These are phyloP conservation scores for Colletotrichum cereale DNA, from an alignment of 2,329 filamentous ascomycete species.

Conservation along the genomic window DNA sequence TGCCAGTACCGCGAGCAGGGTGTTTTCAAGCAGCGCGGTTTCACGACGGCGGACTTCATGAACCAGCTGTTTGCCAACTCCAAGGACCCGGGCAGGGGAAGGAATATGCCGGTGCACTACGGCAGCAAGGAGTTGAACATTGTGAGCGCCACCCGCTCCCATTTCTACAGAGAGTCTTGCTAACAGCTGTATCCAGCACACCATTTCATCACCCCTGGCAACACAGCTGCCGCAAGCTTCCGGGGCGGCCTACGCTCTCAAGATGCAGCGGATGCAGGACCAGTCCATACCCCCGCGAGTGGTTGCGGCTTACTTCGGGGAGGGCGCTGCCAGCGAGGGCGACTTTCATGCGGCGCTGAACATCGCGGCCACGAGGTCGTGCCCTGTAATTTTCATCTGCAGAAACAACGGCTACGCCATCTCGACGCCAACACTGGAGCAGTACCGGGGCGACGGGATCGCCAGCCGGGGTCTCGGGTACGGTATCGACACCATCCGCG, in stretches of 20 bases:
- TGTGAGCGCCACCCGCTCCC: conserved; percentile 61
- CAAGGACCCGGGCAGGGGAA: conserved; percentile 82
- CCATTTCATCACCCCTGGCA: conserved; percentile 84
- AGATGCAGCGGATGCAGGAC: conserved; percentile 81
- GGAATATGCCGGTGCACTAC: conserved; percentile 99
- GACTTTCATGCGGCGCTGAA: conserved; percentile 94
- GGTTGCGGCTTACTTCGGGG: conserved; percentile 88
- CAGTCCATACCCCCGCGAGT: conserved; percentile 76
- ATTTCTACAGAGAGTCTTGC: background rate
- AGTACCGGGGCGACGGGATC: conserved; percentile 92
- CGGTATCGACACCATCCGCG: conserved; percentile 91
- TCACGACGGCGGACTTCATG: conserved; percentile 92
- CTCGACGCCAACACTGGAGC: conserved; percentile 88
- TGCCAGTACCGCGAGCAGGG: conserved; percentile 96
- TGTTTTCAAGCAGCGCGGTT: conserved; percentile 90
- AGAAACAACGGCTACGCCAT: conserved; percentile 95
- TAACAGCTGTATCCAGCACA: conserved; percentile 67
- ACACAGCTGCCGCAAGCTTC: conserved; percentile 92
- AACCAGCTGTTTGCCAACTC: conserved; percentile 91
- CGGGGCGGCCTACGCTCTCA: conserved; percentile 88
- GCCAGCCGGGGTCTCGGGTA: conserved; percentile 89
- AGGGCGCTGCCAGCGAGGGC: conserved; percentile 90
- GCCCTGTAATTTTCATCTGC: conserved; percentile 90
- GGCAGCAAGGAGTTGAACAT: conserved; percentile 87
- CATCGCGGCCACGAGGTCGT: conserved; percentile 89